Evolutionary conservation across 495 filamentous ascomycete genomes (phyloP), one percentile per base, ranked within the genome.

Genomic region (Xylaria nigripes): DNA sequence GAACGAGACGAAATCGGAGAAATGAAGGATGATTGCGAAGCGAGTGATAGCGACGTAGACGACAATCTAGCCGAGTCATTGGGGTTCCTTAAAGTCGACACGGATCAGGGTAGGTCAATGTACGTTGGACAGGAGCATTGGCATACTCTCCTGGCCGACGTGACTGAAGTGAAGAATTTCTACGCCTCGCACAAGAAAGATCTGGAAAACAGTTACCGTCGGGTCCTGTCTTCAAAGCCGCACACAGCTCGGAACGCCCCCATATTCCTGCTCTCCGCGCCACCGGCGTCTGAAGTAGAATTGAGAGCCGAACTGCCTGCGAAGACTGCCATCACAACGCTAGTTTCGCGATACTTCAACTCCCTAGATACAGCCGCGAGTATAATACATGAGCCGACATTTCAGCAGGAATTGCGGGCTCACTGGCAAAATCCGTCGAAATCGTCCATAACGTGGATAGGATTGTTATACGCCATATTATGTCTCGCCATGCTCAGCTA

Each of bases 71-170:
- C 86, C 15, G 86, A 85, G 51, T 92, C 87, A 5, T 82, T 97
- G 51, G 93, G 93, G 36, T 77, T 91, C 38, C 82, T 98, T 70
- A 95, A 87, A 62, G 86, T 98, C 55, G 81, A 87, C 51, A 80
- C 86, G 50, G 89, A 88, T 51, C 85, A 86, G 59, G 74, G 77
- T 21, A 92, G 90, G 68, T 84, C 86, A 1, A 81, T 86, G 65
- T 98, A 95, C 64, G 79, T 92, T 46, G 91, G 90, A 40, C 86
- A 90, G 52, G 84, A 85, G 21, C 89, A 97, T 68, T 97, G 93
- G 92, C 87, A 86, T 50, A 81, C 86, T 19, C 83, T 98, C 48
- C 70, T 98, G 55, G 79, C 82, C 55, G 90, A 95, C 78, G 95
- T 98, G 53, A 74, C 87, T 23, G 93, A 98, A 75, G 92, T 98